Evolutionary conservation across 202 grass and related monocot genomes (phyloP), one percentile per base, ranked within the genome.

Genomic region (Eragrostis tef): DNA sequence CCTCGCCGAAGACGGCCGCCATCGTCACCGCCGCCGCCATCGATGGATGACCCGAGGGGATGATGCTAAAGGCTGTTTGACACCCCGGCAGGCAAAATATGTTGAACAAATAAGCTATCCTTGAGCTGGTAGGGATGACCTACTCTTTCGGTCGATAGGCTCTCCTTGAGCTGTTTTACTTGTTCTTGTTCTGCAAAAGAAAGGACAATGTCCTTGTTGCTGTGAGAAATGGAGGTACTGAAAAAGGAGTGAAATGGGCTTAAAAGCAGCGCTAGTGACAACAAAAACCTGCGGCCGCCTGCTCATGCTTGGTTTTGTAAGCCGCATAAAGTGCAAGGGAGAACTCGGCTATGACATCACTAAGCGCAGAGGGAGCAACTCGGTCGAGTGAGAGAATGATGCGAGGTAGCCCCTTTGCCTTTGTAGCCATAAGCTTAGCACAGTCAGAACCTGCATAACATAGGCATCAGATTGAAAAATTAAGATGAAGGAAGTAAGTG

Each of bases 321-420:
- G 88, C 83, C 3, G 58, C 77, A 45, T 89, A 94, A 49, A 98
- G 90, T 43, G 82, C 74, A 73, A 80, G 67, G 43, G 90, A 89
- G 39, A 98, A 89, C 47, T 89, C 77, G 2, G 88, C 84, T 27
- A 91, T 81, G 66, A 69, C 64, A 88, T 98, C 88, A 74, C 77
- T 86, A 50, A 83, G 67, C 9, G 11, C 47, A 58, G 85, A 69
- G 68, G 79, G 79, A 54, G 43, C 56, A 46, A 91, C 62, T 72
- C 64, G 86, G 61, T 86, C 22, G 36, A 98, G 90, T 58, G 88
- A 74, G 60, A 98, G 54, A 43, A 84, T 73, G 26, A 98, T 93
- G 50, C 84, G 94, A 86, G 94, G 94, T 50, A 98, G 71, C 25
- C 94, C 94, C 73, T 98, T 98, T 11, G 90, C 87, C 72, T 98